Conservation (phyloP, 345 rosid genomes). For the Hirschfeldia incana region DNA sequence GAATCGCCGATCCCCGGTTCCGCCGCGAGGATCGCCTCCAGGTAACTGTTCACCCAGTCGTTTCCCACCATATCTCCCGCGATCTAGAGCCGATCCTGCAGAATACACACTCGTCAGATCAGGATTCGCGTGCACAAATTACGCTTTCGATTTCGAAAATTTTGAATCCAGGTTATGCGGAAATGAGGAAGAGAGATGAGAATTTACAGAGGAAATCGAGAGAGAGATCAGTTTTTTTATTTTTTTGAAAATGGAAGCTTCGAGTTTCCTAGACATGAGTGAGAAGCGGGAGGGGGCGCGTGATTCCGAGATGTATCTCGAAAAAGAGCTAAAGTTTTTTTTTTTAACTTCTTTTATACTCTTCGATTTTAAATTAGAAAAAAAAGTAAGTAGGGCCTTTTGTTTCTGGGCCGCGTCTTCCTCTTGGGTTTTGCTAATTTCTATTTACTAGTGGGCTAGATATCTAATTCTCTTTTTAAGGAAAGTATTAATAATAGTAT, state of each 20-base stretch:
- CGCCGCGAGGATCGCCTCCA: conserved; percentile 37
- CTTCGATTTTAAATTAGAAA: background rate
- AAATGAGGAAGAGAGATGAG: background rate
- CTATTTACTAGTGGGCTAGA: background rate
- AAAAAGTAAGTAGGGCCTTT: background rate
- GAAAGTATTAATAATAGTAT: background rate
- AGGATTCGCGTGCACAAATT: background rate
- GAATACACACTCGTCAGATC: background rate
- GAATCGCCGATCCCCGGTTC: conserved; percentile 30
- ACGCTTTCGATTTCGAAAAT: background rate
- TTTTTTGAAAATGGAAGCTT: conserved; percentile 6
- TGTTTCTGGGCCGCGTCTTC: background rate
- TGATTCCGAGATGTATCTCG: background rate
- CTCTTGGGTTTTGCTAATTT: background rate
- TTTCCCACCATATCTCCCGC: conserved; percentile 28
- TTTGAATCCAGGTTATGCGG: background rate
- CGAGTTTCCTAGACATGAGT: background rate
- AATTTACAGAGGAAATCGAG: background rate
- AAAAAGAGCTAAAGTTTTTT: background rate
- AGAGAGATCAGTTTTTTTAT: background rate
- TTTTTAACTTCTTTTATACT: background rate
- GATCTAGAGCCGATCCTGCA: background rate
- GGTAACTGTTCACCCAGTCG: conserved; percentile 37
- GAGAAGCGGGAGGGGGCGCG: background rate
- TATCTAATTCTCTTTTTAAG: background rate